A percentile compares a stretch with the other conserved stretches of the same genome.
Conservation (phyloP, 805 yeast genomes). For the Ogataea nitratoaversa region DNA sequence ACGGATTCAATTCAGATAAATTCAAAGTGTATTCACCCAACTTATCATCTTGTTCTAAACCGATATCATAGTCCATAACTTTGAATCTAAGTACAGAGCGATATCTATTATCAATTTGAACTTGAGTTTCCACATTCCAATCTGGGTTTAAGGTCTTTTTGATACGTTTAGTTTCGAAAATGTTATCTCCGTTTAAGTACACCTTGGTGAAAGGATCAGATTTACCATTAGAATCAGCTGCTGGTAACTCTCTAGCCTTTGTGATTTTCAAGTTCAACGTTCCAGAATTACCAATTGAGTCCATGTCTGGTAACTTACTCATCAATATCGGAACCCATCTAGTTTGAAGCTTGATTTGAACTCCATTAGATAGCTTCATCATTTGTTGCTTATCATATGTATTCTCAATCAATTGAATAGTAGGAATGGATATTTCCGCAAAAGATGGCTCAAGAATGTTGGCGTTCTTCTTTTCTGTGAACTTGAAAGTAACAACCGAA, state of each 20-base stretch:
- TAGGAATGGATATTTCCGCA: constrained; percentile 63
- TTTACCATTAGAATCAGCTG: constrained; percentile 90
- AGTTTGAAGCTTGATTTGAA: constrained; percentile 49
- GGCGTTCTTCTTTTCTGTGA: constrained; percentile 49
- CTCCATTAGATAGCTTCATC: constrained; percentile 40
- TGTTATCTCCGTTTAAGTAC: constrained; percentile 57
- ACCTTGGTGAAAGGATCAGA: constrained; percentile 87
- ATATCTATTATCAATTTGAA: constrained; percentile 57
- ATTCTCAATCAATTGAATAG: constrained; percentile 58
- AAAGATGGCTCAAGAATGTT: constrained; percentile 54
- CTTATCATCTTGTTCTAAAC: constrained; percentile 78
- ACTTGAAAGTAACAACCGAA: constrained; percentile 61
- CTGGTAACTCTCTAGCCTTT: constrained; percentile 62
- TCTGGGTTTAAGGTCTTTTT: constrained; percentile 89
- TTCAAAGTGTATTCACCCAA: constrained; percentile 63
- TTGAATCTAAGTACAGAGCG: constrained; percentile 54
- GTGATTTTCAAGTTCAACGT: constrained; percentile 54
- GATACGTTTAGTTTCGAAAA: constrained; percentile 71
- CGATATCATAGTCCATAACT: constrained; percentile 90
- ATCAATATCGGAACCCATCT: constrained; percentile 77
- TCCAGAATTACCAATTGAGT: constrained; percentile 75
- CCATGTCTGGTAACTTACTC: constrained; percentile 62
- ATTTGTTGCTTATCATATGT: constrained; percentile 61
- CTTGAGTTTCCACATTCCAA: constrained; percentile 70
- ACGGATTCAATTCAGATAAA: constrained; percentile 59